These are phyloP conservation scores for Malassezia restricta DNA, from an alignment of 1,284 basidiomycete genomes.

Conservation along the genomic window DNA sequence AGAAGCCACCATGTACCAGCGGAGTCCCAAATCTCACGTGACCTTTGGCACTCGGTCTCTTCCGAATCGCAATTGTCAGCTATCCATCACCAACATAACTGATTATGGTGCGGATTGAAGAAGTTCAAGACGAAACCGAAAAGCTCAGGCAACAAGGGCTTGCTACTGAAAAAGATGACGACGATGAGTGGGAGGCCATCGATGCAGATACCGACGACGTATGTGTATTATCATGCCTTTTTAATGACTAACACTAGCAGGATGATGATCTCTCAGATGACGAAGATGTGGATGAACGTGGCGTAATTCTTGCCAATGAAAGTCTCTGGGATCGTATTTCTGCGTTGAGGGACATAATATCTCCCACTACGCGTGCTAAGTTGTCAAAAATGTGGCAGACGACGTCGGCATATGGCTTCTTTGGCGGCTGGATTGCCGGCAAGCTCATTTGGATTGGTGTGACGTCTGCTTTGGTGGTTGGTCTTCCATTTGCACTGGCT, in stretches of 20 bases:
- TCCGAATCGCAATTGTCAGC: not conserved
- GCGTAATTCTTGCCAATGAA: slow-evolving; percentile 50
- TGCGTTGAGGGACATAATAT: slow-evolving; percentile 88
- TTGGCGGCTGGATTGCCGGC: slow-evolving; percentile 61
- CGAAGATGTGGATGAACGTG: slow-evolving; percentile 30
- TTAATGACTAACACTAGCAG: slow-evolving; percentile 7
- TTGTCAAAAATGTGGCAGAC: slow-evolving; percentile 59
- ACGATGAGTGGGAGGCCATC: slow-evolving; percentile 12
- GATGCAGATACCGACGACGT: slow-evolving; percentile 13
- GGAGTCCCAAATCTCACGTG: not conserved
- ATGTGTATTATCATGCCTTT: not conserved
- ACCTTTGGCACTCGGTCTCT: not conserved
- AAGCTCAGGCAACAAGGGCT: slow-evolving; percentile 12
- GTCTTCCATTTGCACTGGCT: slow-evolving; percentile 77
- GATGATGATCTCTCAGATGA: slow-evolving; percentile 27
- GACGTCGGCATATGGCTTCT: slow-evolving; percentile 53
- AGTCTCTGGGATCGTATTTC: slow-evolving; percentile 75
- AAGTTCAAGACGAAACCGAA: slow-evolving; percentile 17
- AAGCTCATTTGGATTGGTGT: slow-evolving; percentile 88
- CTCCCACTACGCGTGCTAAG: slow-evolving; percentile 70
- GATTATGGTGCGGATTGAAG: slow-evolving; percentile 18
- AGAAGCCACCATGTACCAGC: not conserved
- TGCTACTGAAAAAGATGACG: not conserved
- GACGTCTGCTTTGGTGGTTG: slow-evolving; percentile 82
- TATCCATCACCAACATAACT: not conserved